Base-by-base conservation (phyloP, 176 grass and related monocot genomes). In the Oryza brachyantha region DNA sequence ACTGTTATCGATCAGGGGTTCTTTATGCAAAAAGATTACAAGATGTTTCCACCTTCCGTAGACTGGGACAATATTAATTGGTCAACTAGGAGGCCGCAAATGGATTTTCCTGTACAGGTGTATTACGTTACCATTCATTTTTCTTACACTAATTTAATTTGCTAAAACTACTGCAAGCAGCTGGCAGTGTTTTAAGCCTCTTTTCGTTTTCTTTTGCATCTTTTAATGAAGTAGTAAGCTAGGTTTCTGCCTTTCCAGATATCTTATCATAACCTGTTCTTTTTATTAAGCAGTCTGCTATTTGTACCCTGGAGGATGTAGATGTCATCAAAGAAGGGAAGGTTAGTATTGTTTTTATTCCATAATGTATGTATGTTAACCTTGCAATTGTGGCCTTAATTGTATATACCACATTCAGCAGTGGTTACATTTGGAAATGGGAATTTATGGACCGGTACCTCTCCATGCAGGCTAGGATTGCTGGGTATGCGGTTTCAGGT, bases 101-200 rank as follows among this genome's bases (percentile, higher is more conserved):
- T 97, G 93, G 93, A 97, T 79, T 93, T 93, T 45, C 93, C 93
- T 87, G 85, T 97, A 45, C 93, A 97, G 91, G 93, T 97, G 87
- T 79, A 61, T 40, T 31, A 11, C 17, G 77, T 8, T 37, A 76
- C 35, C 28, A 10, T 35, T 77, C n/a, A n/a, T 25, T 27, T 46
- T 79, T 78, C 73, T 59, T 59, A 59, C 48, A 31, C 22, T 74
- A 57, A 45, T 58, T 11, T 80, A 55, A 63, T 68, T 4, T 74
- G 28, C 46, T 68, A 27, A 27, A 72, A 28, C 29, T 48, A 61
- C 5, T 68, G 35, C 48, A 69, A 36, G 48, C 26, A n/a, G 22
- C 26, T 83, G 39, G 31, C 2, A 37, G 60, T 27, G 17, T 28
- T 26, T n/a, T 43, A 32, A 16, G n/a, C 19, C n/a, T 52, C 22